Evolutionary conservation across 1,139 yeast species (phyloP), one percentile per base, ranked within the genome.

Genomic region (Lodderomyces margitis): DNA sequence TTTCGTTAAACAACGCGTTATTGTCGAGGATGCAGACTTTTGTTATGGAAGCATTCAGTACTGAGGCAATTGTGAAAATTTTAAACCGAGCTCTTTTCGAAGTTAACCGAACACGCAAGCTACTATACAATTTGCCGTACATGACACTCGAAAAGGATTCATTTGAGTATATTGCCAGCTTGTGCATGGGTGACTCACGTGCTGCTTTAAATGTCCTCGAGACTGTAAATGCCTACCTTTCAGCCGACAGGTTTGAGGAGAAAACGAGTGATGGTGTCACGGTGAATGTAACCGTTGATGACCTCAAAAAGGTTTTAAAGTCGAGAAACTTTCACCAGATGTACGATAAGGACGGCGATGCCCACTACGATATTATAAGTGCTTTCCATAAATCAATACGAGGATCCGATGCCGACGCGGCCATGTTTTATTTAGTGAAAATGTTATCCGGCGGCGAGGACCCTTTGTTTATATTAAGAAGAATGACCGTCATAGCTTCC

Each of bases 391-490:
- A 92, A 56, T 79, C 96, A 0, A 77, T 92, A 0, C 72, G 98
- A 41, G 98, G 98, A 0, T 77, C 87, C 0, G 83, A 91, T 56
- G 83, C 92, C 0, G 88, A 92, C 61, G 98, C 98, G 0, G 83
- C 98, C 0, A 65, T 92, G 46, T 89, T 83, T 59, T 92, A 92
- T 55, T 66, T 92, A 19, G 92, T 83, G 0, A 75, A 89, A 42
- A 91, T 92, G 98, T 68, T 92, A 3, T 75, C 79, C 44, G 91
- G 95, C 2, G 98, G 98, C 0, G 98, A 92, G 57, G 96, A 87
- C 57, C 98, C 98, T 0, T 61, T 89, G 25, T 94, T 85, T 55
- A 81, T 92, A n/a, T 88, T 94, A 0, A 69, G 99, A 36, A 68
- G 98, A 51, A 86, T 94, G 95, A 83, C 92, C 3, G 75, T 95